phyloP scores from a whole-genome alignment of 2,329 filamentous ascomycete genomes.

The Cercospora sp. region DNA sequence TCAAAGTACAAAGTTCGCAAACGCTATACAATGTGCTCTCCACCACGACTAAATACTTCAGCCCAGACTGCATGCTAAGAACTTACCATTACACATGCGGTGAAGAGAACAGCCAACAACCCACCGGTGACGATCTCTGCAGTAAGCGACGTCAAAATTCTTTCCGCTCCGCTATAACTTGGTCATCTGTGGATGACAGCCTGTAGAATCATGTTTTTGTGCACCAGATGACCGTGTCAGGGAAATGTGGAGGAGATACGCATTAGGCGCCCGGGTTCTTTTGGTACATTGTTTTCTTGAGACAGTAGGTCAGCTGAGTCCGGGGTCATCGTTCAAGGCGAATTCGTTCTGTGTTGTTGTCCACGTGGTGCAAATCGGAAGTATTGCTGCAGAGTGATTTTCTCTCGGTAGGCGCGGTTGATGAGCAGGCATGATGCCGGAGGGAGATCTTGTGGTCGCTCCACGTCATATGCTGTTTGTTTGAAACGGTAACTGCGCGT shows the following conservation, averaged over 20 bases:
- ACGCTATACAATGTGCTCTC: neutral
- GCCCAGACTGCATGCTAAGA: neutral
- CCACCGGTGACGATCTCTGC: neutral
- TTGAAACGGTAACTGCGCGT: neutral
- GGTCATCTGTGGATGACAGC: neutral
- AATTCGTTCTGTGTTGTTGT: neutral
- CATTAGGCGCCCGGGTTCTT: neutral
- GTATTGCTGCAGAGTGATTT: constrained; percentile 1
- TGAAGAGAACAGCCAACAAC: neutral
- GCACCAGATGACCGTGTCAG: neutral
- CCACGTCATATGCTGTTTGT: constrained; percentile 2
- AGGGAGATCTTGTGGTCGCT: neutral
- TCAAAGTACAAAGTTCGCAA: too few species aligned
- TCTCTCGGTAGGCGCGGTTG: neutral
- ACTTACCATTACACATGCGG: neutral
- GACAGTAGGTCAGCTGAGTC: neutral
- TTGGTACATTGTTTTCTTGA: neutral
- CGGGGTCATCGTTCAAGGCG: neutral
- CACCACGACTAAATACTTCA: neutral
- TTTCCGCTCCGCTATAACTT: neutral
- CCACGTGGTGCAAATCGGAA: constrained; percentile 8
- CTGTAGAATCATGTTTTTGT: neutral
- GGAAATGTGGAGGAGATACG: neutral
- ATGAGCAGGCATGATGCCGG: constrained; percentile 2
- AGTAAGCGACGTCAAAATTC: neutral